Evolutionary conservation across 495 filamentous ascomycete species (phyloP).

Genomic region (Parathielavia appendiculata): DNA sequence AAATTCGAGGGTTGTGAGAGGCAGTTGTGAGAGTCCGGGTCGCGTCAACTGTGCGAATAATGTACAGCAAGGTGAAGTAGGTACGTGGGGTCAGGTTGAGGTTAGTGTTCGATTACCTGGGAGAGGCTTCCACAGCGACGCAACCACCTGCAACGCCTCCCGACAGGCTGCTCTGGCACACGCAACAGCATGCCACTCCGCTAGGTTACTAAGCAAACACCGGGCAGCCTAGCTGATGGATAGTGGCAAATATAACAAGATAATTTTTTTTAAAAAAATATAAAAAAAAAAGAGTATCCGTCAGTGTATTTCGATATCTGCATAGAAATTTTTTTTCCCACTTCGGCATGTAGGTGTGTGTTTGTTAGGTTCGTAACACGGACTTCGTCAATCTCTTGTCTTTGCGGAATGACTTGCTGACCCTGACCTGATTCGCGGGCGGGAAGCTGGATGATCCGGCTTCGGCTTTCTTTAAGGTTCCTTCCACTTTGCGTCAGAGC

Average conservation of each 20-base stretch:
- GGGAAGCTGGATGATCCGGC: constrained; percentile 11
- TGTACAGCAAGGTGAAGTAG: too few relatives aligned
- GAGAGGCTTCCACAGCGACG: constrained; percentile 3
- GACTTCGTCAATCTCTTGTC: too few relatives aligned
- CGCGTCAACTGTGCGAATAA: too few relatives aligned
- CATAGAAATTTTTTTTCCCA: too few relatives aligned
- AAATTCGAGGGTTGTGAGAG: too few relatives aligned
- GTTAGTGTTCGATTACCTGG: background rate
- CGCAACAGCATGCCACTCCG: constrained; percentile 3
- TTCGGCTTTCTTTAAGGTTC: too few relatives aligned
- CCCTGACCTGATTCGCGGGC: constrained; percentile 10
- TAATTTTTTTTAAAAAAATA: too few relatives aligned
- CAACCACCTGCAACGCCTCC: background rate
- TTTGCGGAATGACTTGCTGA: background rate
- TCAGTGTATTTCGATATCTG: too few relatives aligned
- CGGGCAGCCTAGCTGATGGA: background rate
- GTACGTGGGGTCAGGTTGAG: background rate
- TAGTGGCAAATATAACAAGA: too few relatives aligned
- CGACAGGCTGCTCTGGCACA: constrained; percentile 4
- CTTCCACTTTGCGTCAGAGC: constrained; percentile 11
- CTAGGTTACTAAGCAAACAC: background rate
- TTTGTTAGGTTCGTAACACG: too few relatives aligned
- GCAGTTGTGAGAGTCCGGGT: too few relatives aligned
- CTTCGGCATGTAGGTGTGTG: background rate
- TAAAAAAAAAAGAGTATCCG: too few relatives aligned